Evolutionary conservation across 305 asterid genomes (phyloP).

Genomic region (Solanum aculeatissimum): DNA sequence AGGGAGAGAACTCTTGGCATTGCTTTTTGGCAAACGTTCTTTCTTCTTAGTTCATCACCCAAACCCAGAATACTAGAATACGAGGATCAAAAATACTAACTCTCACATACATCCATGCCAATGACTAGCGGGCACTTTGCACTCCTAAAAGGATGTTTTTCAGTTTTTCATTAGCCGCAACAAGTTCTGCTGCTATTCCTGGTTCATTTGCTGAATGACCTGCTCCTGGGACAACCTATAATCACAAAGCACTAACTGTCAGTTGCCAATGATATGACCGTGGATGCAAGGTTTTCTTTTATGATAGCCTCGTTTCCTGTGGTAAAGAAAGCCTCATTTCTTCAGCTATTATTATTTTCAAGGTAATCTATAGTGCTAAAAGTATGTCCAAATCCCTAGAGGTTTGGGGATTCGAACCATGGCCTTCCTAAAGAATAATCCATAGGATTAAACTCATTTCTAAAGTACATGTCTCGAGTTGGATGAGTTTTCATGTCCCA

Average conservation of each 20-base stretch:
- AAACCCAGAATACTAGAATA: neutral
- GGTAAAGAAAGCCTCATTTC: neutral
- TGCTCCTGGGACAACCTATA: constrained; percentile 71
- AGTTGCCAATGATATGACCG: neutral
- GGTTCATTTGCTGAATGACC: constrained; percentile 93
- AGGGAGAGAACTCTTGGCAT: neutral
- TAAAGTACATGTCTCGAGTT: neutral
- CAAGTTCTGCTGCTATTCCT: constrained; percentile 70
- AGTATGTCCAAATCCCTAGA: neutral
- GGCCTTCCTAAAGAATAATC: neutral
- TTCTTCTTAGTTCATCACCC: neutral
- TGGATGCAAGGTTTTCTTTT: neutral
- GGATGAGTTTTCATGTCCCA: neutral
- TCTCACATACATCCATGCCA: neutral
- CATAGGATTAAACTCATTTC: neutral
- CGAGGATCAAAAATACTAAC: neutral
- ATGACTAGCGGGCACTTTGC: neutral
- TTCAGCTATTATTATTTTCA: neutral
- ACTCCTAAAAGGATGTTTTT: constrained; percentile 27
- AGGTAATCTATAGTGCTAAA: neutral
- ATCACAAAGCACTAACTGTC: neutral
- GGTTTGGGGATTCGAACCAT: neutral
- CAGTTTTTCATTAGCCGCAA: constrained; percentile 74
- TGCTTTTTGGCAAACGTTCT: neutral
- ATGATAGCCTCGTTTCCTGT: neutral